phyloP scores from a whole-genome alignment of 2,329 filamentous ascomycete genomes.

The Cladobotryum protrusum region DNA sequence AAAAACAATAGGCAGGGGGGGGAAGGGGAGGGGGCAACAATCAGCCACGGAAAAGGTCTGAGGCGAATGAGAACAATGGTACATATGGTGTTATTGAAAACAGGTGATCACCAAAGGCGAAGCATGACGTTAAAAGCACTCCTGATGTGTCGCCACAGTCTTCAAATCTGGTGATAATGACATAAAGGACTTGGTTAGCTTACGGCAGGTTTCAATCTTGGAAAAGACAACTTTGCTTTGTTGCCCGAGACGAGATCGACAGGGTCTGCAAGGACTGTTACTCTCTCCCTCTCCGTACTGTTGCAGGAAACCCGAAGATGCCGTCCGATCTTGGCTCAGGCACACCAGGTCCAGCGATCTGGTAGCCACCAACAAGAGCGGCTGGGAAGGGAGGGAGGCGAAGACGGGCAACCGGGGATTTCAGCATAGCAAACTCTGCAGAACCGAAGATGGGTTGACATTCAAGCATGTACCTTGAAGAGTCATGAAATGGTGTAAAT shows the following conservation, averaged over 20 bases:
- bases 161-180: too few species aligned
- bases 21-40: background rate
- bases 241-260: background rate
- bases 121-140: too few species aligned
- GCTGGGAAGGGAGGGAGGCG: background rate
- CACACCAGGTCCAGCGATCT: conserved; percentile 5
- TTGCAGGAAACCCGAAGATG: background rate
- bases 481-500: background rate
- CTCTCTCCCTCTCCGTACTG: background rate
- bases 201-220: too few species aligned
- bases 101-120: too few species aligned
- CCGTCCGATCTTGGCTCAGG: background rate
- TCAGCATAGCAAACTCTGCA: background rate
- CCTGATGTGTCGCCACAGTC: too few species aligned
- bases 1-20: background rate
- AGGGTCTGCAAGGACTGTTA: background rate
- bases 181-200: too few species aligned
- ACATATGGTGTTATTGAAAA: background rate
- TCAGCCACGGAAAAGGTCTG: background rate
- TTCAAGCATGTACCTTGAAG: background rate
- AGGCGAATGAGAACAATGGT: background rate
- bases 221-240: too few species aligned
- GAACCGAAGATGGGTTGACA: background rate
- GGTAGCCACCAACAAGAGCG: background rate
- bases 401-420: background rate